Conservation (phyloP, 2,329 filamentous ascomycete species). For the Coccinonectria pachysandricola region DNA sequence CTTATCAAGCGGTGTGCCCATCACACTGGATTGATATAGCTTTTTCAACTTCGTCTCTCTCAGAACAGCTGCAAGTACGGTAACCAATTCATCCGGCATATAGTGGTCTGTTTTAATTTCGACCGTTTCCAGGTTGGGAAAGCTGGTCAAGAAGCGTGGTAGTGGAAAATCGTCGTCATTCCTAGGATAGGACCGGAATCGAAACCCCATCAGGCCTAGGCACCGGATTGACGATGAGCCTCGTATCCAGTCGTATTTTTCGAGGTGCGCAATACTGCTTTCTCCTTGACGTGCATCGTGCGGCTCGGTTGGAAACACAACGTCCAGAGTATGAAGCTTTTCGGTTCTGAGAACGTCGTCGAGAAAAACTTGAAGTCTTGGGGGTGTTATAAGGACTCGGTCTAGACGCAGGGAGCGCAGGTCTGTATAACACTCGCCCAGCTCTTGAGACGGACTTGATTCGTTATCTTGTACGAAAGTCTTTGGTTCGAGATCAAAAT, state of each 20-base stretch:
- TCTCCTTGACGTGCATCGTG: constrained; percentile 14
- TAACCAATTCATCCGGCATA: constrained; percentile 19
- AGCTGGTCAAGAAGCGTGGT: constrained; percentile 24
- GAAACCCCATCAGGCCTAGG: constrained; percentile 26
- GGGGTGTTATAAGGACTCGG: constrained; percentile 15
- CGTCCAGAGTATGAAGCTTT: constrained; percentile 25
- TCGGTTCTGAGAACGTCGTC: constrained; percentile 15
- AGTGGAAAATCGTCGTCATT: constrained; percentile 22
- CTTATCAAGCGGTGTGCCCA: constrained; percentile 22
- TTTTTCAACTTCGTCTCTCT: constrained; percentile 21
- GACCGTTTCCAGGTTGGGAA: constrained; percentile 27
- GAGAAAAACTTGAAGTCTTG: constrained; percentile 16
- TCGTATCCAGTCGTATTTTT: constrained; percentile 25
- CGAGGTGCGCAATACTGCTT: constrained; percentile 20
- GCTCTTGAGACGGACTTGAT: constrained; percentile 7
- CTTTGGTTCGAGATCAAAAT: constrained; percentile 13
- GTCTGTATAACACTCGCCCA: no score
- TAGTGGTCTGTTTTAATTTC: constrained; percentile 24
- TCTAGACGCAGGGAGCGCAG: constrained; percentile 21
- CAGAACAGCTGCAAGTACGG: constrained; percentile 21
- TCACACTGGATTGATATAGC: constrained; percentile 23
- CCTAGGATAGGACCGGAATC: constrained; percentile 21
- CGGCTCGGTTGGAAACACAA: constrained; percentile 23
- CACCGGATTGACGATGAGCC: constrained; percentile 23
- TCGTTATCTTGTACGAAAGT: constrained; percentile 7